A percentile compares a stretch with the other conserved stretches of the same genome.
Conservation (phyloP, 1,284 basidiomycete genomes). For the Inonotus hispidus region DNA sequence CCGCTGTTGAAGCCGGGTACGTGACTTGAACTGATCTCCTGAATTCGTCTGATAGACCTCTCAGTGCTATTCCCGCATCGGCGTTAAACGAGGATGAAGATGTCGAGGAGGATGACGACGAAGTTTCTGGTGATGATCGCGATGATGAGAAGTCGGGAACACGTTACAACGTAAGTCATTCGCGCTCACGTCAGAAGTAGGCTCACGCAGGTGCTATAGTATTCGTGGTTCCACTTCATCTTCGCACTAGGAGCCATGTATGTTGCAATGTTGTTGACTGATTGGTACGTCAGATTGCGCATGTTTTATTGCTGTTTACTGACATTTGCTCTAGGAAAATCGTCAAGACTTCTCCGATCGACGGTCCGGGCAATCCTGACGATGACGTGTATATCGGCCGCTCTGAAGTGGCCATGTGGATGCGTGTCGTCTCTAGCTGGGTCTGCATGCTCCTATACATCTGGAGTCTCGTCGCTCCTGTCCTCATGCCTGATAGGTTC, state of each 20-base stretch:
- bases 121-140: constrained; percentile 60
- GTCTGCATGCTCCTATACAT: constrained; percentile 85
- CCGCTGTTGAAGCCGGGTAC: constrained; percentile 92
- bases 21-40: constrained; percentile 23
- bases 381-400: constrained; percentile 92
- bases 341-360: constrained; percentile 42
- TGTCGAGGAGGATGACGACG: constrained; percentile 67
- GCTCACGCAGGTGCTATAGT: constrained; percentile 42
- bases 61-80: constrained; percentile 86
- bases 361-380: constrained; percentile 30
- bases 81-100: constrained; percentile 82
- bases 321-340: constrained; percentile 55
- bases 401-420: constrained; percentile 98
- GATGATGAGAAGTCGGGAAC: constrained; percentile 97
- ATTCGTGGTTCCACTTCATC: constrained; percentile 98
- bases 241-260: constrained; percentile 98
- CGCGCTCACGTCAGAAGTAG: background rate
- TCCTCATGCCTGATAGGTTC: constrained; percentile 81
- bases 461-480: constrained; percentile 89
- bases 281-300: constrained; percentile 66
- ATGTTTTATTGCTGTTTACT: constrained; percentile 5
- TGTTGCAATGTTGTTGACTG: constrained; percentile 96
- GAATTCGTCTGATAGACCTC: background rate
- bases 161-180: constrained; percentile 80
- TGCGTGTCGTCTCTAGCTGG: constrained; percentile 95